Evolutionary conservation across 148 eudicot genomes (phyloP), one percentile per base, ranked within the genome.

Genomic region (Camellia granthamiana): DNA sequence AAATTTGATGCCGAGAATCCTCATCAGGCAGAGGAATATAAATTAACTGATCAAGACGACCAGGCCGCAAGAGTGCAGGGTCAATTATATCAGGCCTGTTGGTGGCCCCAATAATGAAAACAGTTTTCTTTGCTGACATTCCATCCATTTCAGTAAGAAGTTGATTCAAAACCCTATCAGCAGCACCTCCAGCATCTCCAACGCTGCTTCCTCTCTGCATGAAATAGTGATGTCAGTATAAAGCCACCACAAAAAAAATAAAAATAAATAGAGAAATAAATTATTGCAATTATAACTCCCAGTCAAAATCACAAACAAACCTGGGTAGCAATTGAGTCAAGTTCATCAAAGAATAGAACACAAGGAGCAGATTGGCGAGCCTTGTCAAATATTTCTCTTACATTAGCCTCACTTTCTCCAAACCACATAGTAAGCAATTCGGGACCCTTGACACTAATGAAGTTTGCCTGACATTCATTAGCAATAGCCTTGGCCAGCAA

Each of bases 141-240:
- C 97, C 97, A 80, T 92, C 97, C 97, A 92, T 92, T 81, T 92
- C 97, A 16, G 97, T 92, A 30, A 92, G 82, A 55, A 92, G 91
- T 74, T 92, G 97, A 60, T 92, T 92, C 89, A 92, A 77, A 61
- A 92, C 97, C 61, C 97, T 83, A 83, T 92, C 97, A 79, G 97
- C 97, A 19, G 97, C 97, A 78, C 97, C 97, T 10, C 97, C 97
- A 60, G 97, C 97, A 90, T 93, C 97, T 69, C 97, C 97, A 13
- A 56, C 76, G 58, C 97, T 90, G 79, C 93, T 83, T 84, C 97
- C 97, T 68, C 97, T 91, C 97, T 93, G 88, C n/a, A 69, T 62
- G n/a, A 85, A 55, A 64, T 3, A 52, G 75, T 6, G 60, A 30
- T 49, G 43, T 18, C 6, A 60, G 61, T 5, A 12, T 66, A 30